These are phyloP conservation scores for Aquilaria yunnanensis DNA, from an alignment of 345 rosid genomes.

Conservation along the genomic window DNA sequence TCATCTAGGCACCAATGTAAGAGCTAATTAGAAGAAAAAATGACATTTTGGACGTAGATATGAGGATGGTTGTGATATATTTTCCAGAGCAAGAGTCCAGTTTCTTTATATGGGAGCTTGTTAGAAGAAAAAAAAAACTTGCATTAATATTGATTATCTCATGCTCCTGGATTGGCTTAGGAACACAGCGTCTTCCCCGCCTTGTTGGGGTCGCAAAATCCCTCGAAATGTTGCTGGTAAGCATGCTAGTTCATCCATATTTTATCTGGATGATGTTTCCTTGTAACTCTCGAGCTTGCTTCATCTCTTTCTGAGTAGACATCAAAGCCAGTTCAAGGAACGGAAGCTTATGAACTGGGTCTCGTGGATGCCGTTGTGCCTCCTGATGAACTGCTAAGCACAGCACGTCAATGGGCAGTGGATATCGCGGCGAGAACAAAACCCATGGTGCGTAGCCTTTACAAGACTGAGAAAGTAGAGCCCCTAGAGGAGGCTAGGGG, in stretches of 20 bases:
- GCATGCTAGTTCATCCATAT: slow-evolving; percentile 16
- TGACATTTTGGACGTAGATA: too few relatives aligned
- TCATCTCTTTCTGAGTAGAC: slow-evolving; percentile 31
- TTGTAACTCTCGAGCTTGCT: background rate
- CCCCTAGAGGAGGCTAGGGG: slow-evolving; percentile 88
- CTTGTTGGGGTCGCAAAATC: slow-evolving; percentile 75
- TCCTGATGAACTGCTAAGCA: slow-evolving; percentile 45
- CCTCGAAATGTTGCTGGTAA: slow-evolving; percentile 97
- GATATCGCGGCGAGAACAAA: slow-evolving; percentile 62
- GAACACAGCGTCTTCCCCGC: slow-evolving; percentile 41
- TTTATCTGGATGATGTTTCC: background rate
- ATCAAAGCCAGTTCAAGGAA: slow-evolving; percentile 70
- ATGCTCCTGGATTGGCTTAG: slow-evolving; percentile 39
- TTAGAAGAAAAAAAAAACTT: background rate
- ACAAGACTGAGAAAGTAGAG: slow-evolving; percentile 71
- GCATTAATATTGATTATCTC: slow-evolving; percentile 3
- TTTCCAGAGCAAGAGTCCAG: background rate
- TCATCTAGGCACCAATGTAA: too few relatives aligned
- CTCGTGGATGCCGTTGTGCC: slow-evolving; percentile 79
- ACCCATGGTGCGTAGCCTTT: slow-evolving; percentile 81
- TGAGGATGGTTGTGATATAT: background rate
- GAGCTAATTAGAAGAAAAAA: too few relatives aligned
- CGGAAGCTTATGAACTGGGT: slow-evolving; percentile 69
- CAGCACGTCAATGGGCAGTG: slow-evolving; percentile 85
- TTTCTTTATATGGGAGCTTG: background rate